Evolutionary conservation across 148 eudicot species (phyloP), one percentile per base, ranked within the genome.

Genomic region (Cornus florida): DNA sequence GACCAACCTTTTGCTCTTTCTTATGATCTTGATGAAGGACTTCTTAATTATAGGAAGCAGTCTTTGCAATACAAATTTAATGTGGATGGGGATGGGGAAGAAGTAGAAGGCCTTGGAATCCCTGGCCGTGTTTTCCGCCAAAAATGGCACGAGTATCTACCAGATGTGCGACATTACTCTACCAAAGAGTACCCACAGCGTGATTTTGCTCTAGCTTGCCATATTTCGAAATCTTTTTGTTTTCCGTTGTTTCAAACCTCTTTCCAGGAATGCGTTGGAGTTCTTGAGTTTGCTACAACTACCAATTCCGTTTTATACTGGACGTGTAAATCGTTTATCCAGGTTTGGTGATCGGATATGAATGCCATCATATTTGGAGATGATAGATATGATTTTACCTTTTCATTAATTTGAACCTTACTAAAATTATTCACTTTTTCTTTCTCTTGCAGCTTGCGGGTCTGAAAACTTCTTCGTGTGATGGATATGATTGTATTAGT

Each of bases 211-310:
- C 78, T 84, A 79, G 62, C 69, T 53, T 86, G 77, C 77, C 82
- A 86, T 83, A 87, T 91, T 56, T 75, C 81, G 69, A 88, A 88
- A 56, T 86, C 89, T 59, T 77, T 89, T 43, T 92, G 91, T 81
- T 82, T 91, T 77, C 94, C 94, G 20, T 88, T 91, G 20, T 89
- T 91, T 82, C 91, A 89, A 73, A 87, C 85, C 33, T n/a, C n/a
- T n/a, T n/a, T n/a, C n/a, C n/a, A n/a, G n/a, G 82, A 84, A 12
- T 91, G 94, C 77, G 86, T 89, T 70, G 94, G 92, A 70, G 94
- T 91, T 39, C 84, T 91, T 76, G 94, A 91, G 86, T 89, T 89
- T 28, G 82, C 89, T 59, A 76, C n/a, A n/a, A n/a, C n/a, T n/a
- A n/a, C n/a, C n/a, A n/a, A n/a, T n/a, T n/a, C n/a, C n/a, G n/a